phyloP scores from a whole-genome alignment of 2,329 filamentous ascomycete genomes.

The Penicillium psychrosexuale region DNA sequence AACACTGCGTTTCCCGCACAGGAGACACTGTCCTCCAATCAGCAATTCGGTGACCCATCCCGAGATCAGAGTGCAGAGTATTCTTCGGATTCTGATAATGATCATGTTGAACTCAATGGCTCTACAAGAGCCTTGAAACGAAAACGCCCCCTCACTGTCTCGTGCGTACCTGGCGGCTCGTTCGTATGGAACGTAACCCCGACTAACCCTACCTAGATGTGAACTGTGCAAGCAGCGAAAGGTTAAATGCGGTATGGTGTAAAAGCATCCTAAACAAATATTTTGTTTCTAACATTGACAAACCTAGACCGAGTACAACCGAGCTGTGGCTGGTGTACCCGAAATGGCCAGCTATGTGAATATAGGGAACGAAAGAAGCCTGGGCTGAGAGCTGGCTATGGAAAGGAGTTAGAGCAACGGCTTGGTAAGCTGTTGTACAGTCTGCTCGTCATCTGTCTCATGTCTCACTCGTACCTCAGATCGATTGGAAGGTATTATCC shows the following conservation, averaged over 20 bases:
- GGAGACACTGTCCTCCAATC: conserved; percentile 22
- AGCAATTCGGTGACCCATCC: conserved; percentile 23
- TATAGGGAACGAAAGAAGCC: conserved; percentile 71
- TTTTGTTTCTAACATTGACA: conserved; percentile 8
- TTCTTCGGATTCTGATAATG: conserved; percentile 39
- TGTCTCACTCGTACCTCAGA: conserved; percentile 42
- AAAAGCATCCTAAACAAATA: background rate
- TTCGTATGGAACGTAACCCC: background rate
- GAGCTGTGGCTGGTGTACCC: conserved; percentile 68
- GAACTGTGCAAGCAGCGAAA: conserved; percentile 47
- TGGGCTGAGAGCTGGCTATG: conserved; percentile 64
- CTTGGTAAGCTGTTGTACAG: conserved; percentile 42
- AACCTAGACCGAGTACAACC: conserved; percentile 52
- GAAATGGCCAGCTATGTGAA: conserved; percentile 64
- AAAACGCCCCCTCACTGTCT: conserved; percentile 39
- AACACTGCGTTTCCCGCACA: conserved; percentile 27
- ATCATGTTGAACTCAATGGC: conserved; percentile 28
- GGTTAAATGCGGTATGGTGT: conserved; percentile 44
- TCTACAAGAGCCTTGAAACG: conserved; percentile 34
- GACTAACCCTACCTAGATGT: conserved; percentile 35
- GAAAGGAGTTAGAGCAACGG: conserved; percentile 68
- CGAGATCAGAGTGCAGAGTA: conserved; percentile 36
- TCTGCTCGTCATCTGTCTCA: background rate
- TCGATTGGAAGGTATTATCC: conserved; percentile 64
- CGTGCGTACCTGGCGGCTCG: conserved; percentile 29